These are phyloP conservation scores for Trifolium dubium DNA, from an alignment of 306 rosid species.

Conservation along the genomic window DNA sequence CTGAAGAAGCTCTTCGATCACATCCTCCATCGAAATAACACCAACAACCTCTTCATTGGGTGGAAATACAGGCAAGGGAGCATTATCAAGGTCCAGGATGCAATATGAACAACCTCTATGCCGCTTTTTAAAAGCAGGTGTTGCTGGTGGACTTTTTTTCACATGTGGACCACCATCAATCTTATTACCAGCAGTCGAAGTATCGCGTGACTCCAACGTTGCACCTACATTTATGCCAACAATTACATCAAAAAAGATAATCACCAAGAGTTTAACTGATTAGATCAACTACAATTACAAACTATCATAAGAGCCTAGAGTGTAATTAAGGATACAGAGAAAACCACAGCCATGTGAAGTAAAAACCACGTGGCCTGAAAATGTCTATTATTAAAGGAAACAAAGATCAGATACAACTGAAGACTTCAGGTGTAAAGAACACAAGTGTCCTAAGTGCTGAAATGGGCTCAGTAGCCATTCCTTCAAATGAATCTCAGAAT, in stretches of 20 bases:
- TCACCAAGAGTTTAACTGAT: slow-evolving; percentile 42
- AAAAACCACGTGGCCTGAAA: slow-evolving; percentile 29
- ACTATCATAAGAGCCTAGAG: slow-evolving; percentile 17
- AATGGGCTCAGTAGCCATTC: not conserved
- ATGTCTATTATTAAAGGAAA: slow-evolving; percentile 17
- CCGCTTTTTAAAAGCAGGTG: slow-evolving; percentile 81
- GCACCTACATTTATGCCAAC: slow-evolving; percentile 50
- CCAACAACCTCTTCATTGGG: slow-evolving; percentile 87
- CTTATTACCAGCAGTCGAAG: slow-evolving; percentile 45
- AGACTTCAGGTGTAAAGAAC: not conserved
- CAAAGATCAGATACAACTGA: not conserved
- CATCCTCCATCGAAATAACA: slow-evolving; percentile 98
- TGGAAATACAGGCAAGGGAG: slow-evolving; percentile 75
- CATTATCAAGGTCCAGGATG: slow-evolving; percentile 83
- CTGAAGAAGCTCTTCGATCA: slow-evolving; percentile 99
- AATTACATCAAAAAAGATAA: slow-evolving; percentile 36
- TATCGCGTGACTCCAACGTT: slow-evolving; percentile 48
- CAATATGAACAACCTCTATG: slow-evolving; percentile 95
- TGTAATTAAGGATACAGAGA: slow-evolving; percentile 21
- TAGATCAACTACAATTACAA: slow-evolving; percentile 38
- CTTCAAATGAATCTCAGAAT: not conserved
- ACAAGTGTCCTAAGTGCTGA: not conserved
- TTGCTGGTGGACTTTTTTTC: slow-evolving; percentile 68
- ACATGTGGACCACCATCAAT: slow-evolving; percentile 51
- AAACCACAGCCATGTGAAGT: slow-evolving; percentile 30